These are phyloP conservation scores for Trypanosomatidae sp. DNA, from an alignment of 208 protist species.

Conservation along the genomic window DNA sequence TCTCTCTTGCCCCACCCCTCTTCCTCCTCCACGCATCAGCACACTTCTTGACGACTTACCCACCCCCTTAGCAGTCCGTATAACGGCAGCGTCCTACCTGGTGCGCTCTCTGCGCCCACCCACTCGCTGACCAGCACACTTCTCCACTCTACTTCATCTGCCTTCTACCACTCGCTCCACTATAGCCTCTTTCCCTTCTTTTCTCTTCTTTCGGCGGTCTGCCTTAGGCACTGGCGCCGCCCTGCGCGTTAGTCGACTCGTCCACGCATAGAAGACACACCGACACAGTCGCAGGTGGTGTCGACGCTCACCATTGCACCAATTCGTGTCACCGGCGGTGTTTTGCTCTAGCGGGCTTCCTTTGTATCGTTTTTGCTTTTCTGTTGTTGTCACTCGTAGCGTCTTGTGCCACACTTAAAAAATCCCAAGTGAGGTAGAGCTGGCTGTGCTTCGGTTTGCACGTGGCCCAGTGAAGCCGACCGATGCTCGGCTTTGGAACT, in stretches of 20 bases:
- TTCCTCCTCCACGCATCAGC: background rate
- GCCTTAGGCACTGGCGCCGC: background rate
- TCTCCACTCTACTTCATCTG: background rate
- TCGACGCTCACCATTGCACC: background rate
- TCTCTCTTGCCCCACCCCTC: background rate
- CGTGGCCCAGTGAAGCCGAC: background rate
- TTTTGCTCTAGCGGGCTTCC: background rate
- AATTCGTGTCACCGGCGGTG: background rate
- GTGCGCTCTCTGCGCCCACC: background rate
- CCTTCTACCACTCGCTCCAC: background rate
- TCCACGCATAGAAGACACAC: slow-evolving; percentile 3
- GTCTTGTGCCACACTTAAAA: background rate
- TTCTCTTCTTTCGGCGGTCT: background rate
- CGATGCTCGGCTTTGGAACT: slow-evolving; percentile 11
- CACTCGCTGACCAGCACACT: background rate
- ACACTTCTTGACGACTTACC: background rate
- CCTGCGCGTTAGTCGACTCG: no score
- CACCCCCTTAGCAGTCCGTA: background rate
- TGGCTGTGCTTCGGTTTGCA: background rate
- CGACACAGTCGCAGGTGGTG: background rate
- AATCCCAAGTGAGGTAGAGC: background rate
- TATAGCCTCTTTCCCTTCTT: background rate
- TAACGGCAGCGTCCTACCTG: background rate
- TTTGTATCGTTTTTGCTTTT: background rate
- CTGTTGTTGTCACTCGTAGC: background rate